A percentile compares a stretch with the other conserved stretches of the same genome.
phyloP scores from a whole-genome alignment of 768 basidiomycete species.

The Psilocybe tampanensis region DNA sequence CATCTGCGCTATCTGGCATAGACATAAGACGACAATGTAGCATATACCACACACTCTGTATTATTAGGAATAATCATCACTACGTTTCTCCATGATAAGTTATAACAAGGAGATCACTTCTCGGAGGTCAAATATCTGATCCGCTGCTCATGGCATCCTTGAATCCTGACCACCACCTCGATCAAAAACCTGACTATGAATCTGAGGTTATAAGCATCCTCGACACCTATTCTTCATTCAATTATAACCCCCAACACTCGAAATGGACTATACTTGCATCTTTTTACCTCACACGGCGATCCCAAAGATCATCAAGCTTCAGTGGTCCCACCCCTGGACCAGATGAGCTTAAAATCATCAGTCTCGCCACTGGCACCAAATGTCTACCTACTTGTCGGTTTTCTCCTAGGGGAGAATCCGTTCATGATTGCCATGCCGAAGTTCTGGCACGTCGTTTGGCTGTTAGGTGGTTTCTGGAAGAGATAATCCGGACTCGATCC shows the following conservation, averaged over 20 bases:
- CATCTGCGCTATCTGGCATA: not conserved
- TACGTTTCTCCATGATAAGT: no score
- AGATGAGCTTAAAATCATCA: slow-evolving; percentile 54
- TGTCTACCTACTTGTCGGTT: slow-evolving; percentile 70
- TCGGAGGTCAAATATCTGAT: no score
- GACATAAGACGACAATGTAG: not conserved
- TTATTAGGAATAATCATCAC: not conserved
- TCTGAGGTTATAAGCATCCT: slow-evolving; percentile 34
- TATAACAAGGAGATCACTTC: not conserved
- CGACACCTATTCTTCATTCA: slow-evolving; percentile 44
- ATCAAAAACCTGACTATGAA: slow-evolving; percentile 8
- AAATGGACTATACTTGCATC: slow-evolving; percentile 71
- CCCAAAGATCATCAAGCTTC: not conserved
- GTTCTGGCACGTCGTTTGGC: slow-evolving; percentile 84
- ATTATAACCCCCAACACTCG: slow-evolving; percentile 50
- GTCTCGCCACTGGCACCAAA: slow-evolving; percentile 83
- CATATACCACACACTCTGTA: not conserved
- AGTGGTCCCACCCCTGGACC: not conserved
- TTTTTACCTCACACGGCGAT: slow-evolving; percentile 49
- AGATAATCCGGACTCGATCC: slow-evolving; percentile 46
- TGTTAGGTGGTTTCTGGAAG: slow-evolving; percentile 78
- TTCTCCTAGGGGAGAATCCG: slow-evolving; percentile 68
- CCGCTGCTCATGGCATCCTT: not conserved
- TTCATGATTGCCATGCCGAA: slow-evolving; percentile 94
- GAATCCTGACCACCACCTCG: slow-evolving; percentile 13